Percentiles rank a stretch among this genome's conserved stretches.
Conservation (phyloP, 768 basidiomycete genomes). For the Dioszegia hungarica region DNA sequence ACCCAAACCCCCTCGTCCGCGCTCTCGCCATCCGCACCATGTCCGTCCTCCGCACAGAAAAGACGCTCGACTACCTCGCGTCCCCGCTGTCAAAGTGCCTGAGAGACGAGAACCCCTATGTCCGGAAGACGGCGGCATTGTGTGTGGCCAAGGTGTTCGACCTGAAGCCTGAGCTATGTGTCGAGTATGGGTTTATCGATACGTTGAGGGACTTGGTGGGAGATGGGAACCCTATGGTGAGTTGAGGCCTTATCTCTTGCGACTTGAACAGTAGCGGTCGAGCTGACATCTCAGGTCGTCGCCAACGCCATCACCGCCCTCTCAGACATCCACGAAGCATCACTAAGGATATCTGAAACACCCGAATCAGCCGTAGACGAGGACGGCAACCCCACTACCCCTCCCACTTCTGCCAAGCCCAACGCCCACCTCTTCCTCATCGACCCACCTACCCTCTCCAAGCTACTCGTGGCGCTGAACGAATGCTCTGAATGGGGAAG, state of each 20-base stretch:
- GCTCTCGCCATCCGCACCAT: constrained; percentile 96
- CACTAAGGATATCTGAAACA: constrained; percentile 44
- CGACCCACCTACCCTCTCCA: constrained; percentile 74
- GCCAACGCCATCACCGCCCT: constrained; percentile 92
- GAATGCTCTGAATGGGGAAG: constrained; percentile 99
- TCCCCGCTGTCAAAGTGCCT: constrained; percentile 88
- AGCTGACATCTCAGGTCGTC: constrained; percentile 64
- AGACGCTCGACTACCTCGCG: constrained; percentile 98
- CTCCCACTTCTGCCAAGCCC: constrained; percentile 33
- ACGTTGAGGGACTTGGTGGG: constrained; percentile 86
- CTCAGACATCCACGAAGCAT: constrained; percentile 75
- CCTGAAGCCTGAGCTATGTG: constrained; percentile 87
- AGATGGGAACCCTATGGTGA: constrained; percentile 94
- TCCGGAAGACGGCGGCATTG: constrained; percentile 93
- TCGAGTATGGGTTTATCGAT: constrained; percentile 89
- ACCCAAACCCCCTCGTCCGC: constrained; percentile 91
- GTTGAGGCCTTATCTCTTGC: constrained; percentile 25
- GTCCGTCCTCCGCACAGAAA: constrained; percentile 94
- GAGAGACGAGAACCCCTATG: constrained; percentile 94
- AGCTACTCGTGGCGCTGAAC: constrained; percentile 88
- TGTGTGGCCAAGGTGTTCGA: constrained; percentile 98
- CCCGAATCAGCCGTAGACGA: constrained; percentile 14
- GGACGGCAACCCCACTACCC: constrained; percentile 10
- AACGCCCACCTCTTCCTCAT: constrained; percentile 68
- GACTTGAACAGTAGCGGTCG: no score